These are phyloP conservation scores for Diaporthe australafricana DNA, from an alignment of 2,329 filamentous ascomycete genomes.

Conservation along the genomic window DNA sequence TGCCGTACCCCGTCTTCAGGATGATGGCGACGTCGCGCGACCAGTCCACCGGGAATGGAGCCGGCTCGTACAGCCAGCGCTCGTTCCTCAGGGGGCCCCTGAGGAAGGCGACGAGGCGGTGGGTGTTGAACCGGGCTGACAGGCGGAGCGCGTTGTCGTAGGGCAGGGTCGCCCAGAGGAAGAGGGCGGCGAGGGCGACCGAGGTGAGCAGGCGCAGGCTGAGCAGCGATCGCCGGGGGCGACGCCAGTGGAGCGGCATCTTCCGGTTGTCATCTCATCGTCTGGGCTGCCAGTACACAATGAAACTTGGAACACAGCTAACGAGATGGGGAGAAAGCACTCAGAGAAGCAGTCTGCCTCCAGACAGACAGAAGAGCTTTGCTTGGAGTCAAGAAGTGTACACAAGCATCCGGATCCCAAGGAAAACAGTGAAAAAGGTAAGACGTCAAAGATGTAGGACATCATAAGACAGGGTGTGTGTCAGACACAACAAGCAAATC, in stretches of 20 bases:
- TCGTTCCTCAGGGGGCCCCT: conserved; percentile 47
- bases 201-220: conserved; percentile 25
- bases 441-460: neutral
- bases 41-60: conserved; percentile 55
- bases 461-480: neutral
- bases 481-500: neutral
- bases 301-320: neutral
- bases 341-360: fast-evolving
- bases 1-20: conserved; percentile 69
- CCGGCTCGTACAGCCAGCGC: conserved; percentile 54
- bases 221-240: conserved; percentile 23
- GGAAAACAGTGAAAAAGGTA: neutral
- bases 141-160: conserved; percentile 45
- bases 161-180: conserved; percentile 43
- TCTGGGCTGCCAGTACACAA: neutral
- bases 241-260: conserved; percentile 26
- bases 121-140: conserved; percentile 42
- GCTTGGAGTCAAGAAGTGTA: neutral
- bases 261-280: conserved; percentile 22
- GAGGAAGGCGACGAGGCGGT: conserved; percentile 43
- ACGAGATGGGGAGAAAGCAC: too few relatives aligned
- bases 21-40: conserved; percentile 61
- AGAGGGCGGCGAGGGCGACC: neutral
- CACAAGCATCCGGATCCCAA: neutral
- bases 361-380: neutral